These are phyloP conservation scores for Rubia tinctorum DNA, from an alignment of 305 asterid genomes.

Conservation along the genomic window DNA sequence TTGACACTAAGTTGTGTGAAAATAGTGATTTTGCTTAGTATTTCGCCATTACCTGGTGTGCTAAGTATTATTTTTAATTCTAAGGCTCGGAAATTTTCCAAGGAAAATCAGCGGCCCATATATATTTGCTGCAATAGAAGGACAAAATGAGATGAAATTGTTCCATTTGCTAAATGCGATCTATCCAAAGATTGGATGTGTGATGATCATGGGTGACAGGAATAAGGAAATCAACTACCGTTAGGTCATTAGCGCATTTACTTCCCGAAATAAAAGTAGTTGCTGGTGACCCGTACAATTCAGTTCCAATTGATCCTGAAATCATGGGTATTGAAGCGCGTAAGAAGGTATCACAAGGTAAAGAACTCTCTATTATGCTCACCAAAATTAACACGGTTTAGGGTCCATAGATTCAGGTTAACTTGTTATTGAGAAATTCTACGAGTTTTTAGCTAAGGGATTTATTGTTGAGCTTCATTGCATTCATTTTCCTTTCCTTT, in stretches of 20 bases:
- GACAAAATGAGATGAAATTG: conserved; percentile 96
- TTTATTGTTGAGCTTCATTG: not conserved
- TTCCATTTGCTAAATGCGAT: conserved; percentile 82
- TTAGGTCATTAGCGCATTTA: conserved; percentile 74
- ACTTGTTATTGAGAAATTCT: conserved; percentile 85
- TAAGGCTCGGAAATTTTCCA: conserved; percentile 59
- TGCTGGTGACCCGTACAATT: conserved; percentile 79
- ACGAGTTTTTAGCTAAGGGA: conserved; percentile 65
- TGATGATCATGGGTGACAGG: conserved; percentile 99
- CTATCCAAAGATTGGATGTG: conserved; percentile 96
- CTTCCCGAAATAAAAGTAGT: conserved; percentile 85
- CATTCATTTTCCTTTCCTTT: conserved; percentile 7
- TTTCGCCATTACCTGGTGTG: no score
- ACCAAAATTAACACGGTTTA: conserved; percentile 91
- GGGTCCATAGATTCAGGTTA: no score
- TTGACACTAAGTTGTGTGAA: no score
- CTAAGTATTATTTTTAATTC: no score
- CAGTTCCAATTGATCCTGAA: conserved; percentile 90
- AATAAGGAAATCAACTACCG: conserved; percentile 91
- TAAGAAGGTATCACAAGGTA: conserved; percentile 51
- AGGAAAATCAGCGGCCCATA: conserved; percentile 84
- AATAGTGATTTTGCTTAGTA: no score
- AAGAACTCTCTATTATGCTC: conserved; percentile 41
- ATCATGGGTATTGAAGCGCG: conserved; percentile 75
- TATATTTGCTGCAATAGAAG: conserved; percentile 96